Evolutionary conservation across 495 filamentous ascomycete genomes (phyloP), one percentile per base, ranked within the genome.

Genomic region (Oleoguttula mirabilis): DNA sequence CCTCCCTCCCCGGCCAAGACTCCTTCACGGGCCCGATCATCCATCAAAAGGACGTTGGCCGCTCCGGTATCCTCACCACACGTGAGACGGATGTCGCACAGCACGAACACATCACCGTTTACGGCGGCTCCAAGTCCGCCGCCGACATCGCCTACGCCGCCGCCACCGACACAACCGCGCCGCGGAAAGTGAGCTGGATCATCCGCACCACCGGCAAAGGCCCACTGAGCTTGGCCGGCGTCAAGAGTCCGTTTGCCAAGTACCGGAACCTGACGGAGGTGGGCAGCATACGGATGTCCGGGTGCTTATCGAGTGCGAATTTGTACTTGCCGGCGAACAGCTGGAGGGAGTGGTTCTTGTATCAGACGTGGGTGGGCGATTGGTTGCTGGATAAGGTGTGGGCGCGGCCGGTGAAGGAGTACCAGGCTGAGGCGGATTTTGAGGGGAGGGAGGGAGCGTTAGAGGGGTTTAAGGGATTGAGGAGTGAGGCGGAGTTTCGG

Each of bases 81-180:
- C 20, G 27, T 8, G 37, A 40, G 19, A 8, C 19, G 21, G 14
- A 40, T 2, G 50, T 52, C 14, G 38, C 44, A 21, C 41, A 54
- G 11, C 41, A 54, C 19, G 21, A 62, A 42, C 32, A 56, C 24
- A 32, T 64, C 20, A 46, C 55, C 21, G 55, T 69, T 4, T 11
- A 67, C 23, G 66, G 66, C 23, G 63, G 56, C 24, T 63, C 57
- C 6, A 69, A 68, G 43, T 68, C 66, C 15, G 58, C 65, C 12
- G 64, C 59, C 11, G 65, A 69, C 45, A 61, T 69, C 51, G 60
- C 56, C 16, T 67, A 67, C 42, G 51, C 57, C 21, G 51, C 41
- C 25, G 55, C 37, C 3, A 25, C 37, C 4, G 37, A 40, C 37
- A 40, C 37, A 12, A 31, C 5, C 31, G n/a, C 15, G 8, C 60